These are phyloP conservation scores for Hyphodiscus sp. DNA, from an alignment of 2,329 filamentous ascomycete genomes.

Conservation along the genomic window DNA sequence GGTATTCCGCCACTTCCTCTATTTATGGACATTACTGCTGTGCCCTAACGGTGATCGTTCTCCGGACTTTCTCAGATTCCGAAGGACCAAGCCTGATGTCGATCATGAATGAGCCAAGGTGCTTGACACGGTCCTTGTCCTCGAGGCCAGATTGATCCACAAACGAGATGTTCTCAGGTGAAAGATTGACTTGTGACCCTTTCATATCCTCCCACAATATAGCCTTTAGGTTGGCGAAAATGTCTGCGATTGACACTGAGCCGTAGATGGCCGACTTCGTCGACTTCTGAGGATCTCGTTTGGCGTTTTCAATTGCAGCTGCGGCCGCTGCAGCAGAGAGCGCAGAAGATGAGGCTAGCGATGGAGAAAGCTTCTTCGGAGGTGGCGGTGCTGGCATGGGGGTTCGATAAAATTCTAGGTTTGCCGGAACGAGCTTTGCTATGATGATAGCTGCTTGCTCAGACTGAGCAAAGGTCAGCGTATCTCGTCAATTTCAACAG, in stretches of 20 bases:
- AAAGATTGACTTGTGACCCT: constrained; percentile 41
- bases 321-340: constrained; percentile 31
- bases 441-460: constrained; percentile 19
- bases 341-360: constrained; percentile 16
- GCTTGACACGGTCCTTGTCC: constrained; percentile 41
- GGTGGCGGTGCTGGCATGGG: constrained; percentile 33
- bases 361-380: constrained; percentile 29
- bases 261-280: constrained; percentile 37
- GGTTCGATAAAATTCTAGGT: constrained; percentile 25
- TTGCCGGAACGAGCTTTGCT: constrained; percentile 22
- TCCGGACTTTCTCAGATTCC: constrained; percentile 30
- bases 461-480: constrained; percentile 19
- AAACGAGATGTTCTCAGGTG: constrained; percentile 44
- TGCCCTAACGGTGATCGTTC: constrained; percentile 33
- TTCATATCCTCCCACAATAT: constrained; percentile 45
- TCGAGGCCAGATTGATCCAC: constrained; percentile 30
- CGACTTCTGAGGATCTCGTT: constrained; percentile 21
- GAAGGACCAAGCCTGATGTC: constrained; percentile 43
- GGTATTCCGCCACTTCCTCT: background rate
- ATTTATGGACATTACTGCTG: background rate
- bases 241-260: constrained; percentile 47
- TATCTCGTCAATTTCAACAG: background rate
- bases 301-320: constrained; percentile 28
- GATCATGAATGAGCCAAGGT: constrained; percentile 44
- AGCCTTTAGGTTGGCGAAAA: constrained; percentile 41